Percentiles rank a stretch among this genome's conserved stretches.
Conservation (phyloP, 495 filamentous ascomycete species). For the Penicillium alfredii region DNA sequence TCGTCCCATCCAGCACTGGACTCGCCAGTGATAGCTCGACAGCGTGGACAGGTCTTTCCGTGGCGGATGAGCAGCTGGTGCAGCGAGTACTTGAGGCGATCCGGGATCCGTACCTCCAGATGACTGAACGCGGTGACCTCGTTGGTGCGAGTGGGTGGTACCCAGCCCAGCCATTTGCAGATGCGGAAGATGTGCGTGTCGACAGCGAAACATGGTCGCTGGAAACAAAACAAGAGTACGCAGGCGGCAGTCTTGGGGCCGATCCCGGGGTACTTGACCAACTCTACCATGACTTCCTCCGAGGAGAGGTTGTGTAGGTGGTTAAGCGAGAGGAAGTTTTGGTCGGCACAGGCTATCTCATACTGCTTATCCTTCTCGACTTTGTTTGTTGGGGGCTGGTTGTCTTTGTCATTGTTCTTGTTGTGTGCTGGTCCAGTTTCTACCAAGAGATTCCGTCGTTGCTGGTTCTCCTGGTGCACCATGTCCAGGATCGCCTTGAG, state of each 20-base stretch:
- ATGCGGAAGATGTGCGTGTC: conserved; percentile 82
- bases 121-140: conserved; percentile 72
- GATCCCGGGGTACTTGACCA: conserved; percentile 76
- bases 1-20: conserved; percentile 41
- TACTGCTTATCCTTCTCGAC: conserved; percentile 39
- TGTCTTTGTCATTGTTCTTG: no score
- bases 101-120: conserved; percentile 72
- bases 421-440: conserved; percentile 4
- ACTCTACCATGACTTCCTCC: conserved; percentile 64
- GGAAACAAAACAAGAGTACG: conserved; percentile 73
- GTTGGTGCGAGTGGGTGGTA: conserved; percentile 52
- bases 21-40: conserved; percentile 52
- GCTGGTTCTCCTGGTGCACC: conserved; percentile 65
- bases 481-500: conserved; percentile 79
- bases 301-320: conserved; percentile 63
- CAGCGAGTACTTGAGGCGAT: conserved; percentile 81
- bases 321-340: conserved; percentile 64
- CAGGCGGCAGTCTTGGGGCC: conserved; percentile 91
- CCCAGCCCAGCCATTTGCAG: conserved; percentile 81
- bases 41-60: conserved; percentile 74
- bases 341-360: conserved; percentile 48
- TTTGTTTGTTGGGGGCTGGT: conserved; percentile 9
- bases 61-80: conserved; percentile 86
- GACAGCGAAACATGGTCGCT: conserved; percentile 72
- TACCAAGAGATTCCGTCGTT: conserved; percentile 33